Conservation (phyloP, 179 eudicot genomes). For the Amaranthus tricolor region DNA sequence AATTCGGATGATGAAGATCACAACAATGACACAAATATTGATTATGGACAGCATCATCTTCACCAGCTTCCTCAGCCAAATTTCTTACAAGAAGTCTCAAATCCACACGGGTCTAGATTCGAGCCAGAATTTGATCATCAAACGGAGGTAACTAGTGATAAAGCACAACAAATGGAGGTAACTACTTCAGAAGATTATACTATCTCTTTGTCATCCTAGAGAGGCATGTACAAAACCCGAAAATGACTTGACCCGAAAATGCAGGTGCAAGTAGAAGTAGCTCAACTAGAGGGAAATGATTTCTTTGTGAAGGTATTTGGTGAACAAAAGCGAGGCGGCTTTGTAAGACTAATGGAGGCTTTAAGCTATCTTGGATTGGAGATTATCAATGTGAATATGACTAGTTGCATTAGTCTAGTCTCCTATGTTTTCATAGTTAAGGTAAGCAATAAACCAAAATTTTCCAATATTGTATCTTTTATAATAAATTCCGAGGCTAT, state of each 20-base stretch:
- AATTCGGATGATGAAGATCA: conserved; percentile 52
- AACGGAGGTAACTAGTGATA: conserved; percentile 37
- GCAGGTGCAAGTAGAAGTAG: conserved; percentile 92
- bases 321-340: conserved; percentile 80
- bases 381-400: conserved; percentile 74
- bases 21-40: conserved; percentile 13
- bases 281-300: conserved; percentile 72
- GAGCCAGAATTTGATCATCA: conserved; percentile 40
- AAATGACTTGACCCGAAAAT: background rate
- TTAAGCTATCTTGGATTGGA: conserved; percentile 70
- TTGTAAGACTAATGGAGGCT: conserved; percentile 82
- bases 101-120: conserved; percentile 18
- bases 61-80: conserved; percentile 22
- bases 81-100: conserved; percentile 27
- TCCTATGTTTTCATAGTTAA: conserved; percentile 78
- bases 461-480: background rate
- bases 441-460: conserved; percentile 35
- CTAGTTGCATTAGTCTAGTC: conserved; percentile 68
- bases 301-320: conserved; percentile 81
- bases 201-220: no score
- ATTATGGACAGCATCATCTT: conserved; percentile 18
- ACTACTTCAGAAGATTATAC: background rate
- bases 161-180: conserved; percentile 91
- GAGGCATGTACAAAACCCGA: no score
- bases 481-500: background rate